phyloP scores from a whole-genome alignment of 371 early-diverging fungal species.

The Mucor indicus region DNA sequence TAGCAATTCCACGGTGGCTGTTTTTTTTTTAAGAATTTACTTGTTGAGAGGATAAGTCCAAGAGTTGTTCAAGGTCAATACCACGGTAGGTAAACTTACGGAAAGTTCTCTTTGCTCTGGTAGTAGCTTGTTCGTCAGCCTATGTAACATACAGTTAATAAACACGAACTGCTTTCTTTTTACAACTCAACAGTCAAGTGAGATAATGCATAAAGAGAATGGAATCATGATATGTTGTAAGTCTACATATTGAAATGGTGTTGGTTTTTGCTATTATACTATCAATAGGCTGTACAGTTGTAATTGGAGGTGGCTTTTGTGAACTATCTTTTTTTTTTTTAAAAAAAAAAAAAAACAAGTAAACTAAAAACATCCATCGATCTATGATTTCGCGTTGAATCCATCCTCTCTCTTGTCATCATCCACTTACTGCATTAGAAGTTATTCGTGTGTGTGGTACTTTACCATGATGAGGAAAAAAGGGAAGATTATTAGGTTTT shows the following conservation, averaged over 20 bases:
- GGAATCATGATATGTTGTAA: no score
- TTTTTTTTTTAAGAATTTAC: slow-evolving; percentile 21
- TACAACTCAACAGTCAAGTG: no score
- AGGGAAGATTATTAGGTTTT: slow-evolving; percentile 12
- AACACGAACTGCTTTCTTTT: no score
- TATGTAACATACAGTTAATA: neutral
- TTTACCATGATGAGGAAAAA: slow-evolving; percentile 22
- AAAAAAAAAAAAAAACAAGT: neutral
- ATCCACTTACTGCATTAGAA: neutral
- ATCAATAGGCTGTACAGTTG: no score
- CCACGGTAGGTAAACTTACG: slow-evolving; percentile 99
- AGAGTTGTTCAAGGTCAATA: slow-evolving; percentile 87
- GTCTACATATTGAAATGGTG: no score
- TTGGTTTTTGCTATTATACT: no score
- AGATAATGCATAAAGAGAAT: no score
- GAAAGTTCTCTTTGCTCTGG: slow-evolving; percentile 91
- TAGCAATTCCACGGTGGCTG: neutral
- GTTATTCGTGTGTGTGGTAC: neutral
- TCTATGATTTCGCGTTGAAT: neutral
- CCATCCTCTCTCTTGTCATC: neutral
- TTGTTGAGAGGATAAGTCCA: slow-evolving; percentile 92
- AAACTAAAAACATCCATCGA: neutral
- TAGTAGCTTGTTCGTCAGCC: slow-evolving; percentile 55
- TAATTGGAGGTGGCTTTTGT: no score
- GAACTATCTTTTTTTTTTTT: no score